Evolutionary conservation across 1,284 basidiomycete species (phyloP).

Genomic region (Trichosporon asahii): DNA sequence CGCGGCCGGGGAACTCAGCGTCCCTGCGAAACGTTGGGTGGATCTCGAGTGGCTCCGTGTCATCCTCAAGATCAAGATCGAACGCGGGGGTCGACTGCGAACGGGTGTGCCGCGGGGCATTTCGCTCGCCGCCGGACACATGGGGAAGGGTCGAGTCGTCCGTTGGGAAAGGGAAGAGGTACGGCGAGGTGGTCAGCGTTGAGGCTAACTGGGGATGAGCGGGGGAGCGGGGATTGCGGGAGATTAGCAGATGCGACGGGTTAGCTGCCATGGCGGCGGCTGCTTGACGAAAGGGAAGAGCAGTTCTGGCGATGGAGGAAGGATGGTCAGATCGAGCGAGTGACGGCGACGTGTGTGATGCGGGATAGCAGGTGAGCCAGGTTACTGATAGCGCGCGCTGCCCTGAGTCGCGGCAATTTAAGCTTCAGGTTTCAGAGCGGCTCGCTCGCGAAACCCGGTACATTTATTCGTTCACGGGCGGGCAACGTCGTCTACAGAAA

Average conservation of each 20-base stretch:
- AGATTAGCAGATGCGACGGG: conserved; percentile 48
- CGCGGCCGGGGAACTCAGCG: conserved; percentile 36
- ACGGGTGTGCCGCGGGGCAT: conserved; percentile 11
- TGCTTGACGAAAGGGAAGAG: background rate
- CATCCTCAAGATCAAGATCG: conserved; percentile 19
- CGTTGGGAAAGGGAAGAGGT: conserved; percentile 19
- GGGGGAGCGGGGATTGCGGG: conserved; percentile 44
- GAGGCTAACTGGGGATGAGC: conserved; percentile 46
- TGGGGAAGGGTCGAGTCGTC: background rate
- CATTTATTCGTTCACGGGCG: background rate
- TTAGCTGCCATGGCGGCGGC: conserved; percentile 28
- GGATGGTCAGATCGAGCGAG: background rate
- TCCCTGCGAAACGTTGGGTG: conserved; percentile 40
- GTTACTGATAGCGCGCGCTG: background rate
- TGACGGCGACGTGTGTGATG: background rate
- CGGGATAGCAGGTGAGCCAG: background rate
- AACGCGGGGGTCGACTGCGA: conserved; percentile 16
- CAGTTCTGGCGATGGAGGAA: background rate
- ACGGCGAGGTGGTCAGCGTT: conserved; percentile 23
- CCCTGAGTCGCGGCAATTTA: conserved; percentile 10
- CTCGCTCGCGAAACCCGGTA: background rate
- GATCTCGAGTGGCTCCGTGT: conserved; percentile 36
- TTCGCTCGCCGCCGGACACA: background rate
- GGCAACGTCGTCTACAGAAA: background rate
- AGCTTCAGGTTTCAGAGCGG: background rate